Evolutionary conservation across 169 alveolate species (phyloP).

Genomic region (Eimeria falciformis): DNA sequence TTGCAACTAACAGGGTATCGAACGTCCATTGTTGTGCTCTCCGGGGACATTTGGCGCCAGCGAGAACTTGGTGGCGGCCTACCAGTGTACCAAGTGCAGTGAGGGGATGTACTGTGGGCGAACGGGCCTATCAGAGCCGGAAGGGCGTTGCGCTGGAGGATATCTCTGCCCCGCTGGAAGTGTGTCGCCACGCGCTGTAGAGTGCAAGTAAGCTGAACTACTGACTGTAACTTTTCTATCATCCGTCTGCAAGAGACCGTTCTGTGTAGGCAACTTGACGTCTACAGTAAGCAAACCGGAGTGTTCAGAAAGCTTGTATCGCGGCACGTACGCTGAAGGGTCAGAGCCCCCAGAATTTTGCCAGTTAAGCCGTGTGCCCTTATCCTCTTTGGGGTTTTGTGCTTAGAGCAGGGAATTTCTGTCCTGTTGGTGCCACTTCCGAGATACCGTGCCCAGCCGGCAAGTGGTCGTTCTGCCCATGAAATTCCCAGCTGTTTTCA

Average conservation of each 20-base stretch:
- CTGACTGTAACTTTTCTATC: too few species aligned
- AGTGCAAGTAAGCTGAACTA: background rate
- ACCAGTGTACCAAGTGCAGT: slow-evolving; percentile 37
- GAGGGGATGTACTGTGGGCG: slow-evolving; percentile 51
- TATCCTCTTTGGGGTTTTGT: background rate
- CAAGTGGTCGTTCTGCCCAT: background rate
- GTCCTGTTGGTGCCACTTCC: slow-evolving; percentile 27
- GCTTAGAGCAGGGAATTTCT: slow-evolving; percentile 46
- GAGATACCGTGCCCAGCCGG: slow-evolving; percentile 50
- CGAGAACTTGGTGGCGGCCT: background rate
- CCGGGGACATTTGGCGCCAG: slow-evolving; percentile 44
- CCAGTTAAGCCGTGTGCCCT: background rate
- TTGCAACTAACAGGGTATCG: slow-evolving; percentile 14
- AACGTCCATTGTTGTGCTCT: background rate
- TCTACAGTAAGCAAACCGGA: too few species aligned
- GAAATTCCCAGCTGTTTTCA: too few species aligned
- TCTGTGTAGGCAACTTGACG: too few species aligned
- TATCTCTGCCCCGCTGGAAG: slow-evolving; percentile 47
- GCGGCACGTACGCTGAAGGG: too few species aligned
- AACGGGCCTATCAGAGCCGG: slow-evolving; percentile 75
- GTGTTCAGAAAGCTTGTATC: too few species aligned
- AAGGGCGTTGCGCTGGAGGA: slow-evolving; percentile 68
- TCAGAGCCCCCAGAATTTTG: too few species aligned
- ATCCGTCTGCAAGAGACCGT: too few species aligned
- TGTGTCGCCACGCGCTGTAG: background rate